phyloP scores from a whole-genome alignment of 805 yeast genomes.

The Starmerella powellii region DNA sequence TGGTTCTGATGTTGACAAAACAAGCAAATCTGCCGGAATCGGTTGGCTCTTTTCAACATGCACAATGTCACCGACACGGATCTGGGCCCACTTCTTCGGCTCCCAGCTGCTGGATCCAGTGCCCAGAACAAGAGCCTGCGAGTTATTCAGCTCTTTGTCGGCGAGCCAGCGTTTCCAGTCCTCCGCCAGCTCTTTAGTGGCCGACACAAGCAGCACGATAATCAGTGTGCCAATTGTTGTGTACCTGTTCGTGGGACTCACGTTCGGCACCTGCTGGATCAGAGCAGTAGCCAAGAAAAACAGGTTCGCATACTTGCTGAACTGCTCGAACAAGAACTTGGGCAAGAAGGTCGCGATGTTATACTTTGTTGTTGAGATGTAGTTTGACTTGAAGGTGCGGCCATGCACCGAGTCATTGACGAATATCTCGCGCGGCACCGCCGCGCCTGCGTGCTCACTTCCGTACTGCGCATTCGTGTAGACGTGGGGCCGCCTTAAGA shows the following conservation, averaged over 20 bases:
- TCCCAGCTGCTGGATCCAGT: slow-evolving; percentile 52
- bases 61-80: slow-evolving; percentile 83
- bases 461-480: not conserved
- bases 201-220: slow-evolving; percentile 79
- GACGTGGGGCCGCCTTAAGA: slow-evolving; percentile 22
- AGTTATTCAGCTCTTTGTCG: slow-evolving; percentile 77
- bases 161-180: slow-evolving; percentile 80
- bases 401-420: slow-evolving; percentile 54
- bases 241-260: slow-evolving; percentile 88
- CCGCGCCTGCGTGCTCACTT: not conserved
- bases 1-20: slow-evolving; percentile 89
- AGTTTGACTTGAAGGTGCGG: slow-evolving; percentile 50
- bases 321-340: slow-evolving; percentile 89
- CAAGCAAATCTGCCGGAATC: slow-evolving; percentile 81
- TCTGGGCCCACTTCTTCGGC: slow-evolving; percentile 67
- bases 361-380: slow-evolving; percentile 90
- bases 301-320: slow-evolving; percentile 90
- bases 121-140: slow-evolving; percentile 52
- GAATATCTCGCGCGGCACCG: slow-evolving; percentile 54
- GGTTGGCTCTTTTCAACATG: slow-evolving; percentile 77
- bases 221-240: slow-evolving; percentile 87
- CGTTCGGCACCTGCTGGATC: slow-evolving; percentile 94
- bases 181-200: slow-evolving; percentile 80
- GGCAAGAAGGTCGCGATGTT: slow-evolving; percentile 88
- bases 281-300: slow-evolving; percentile 84